Conservation (phyloP, 2,329 filamentous ascomycete genomes). For the Dothistroma septosporum region DNA sequence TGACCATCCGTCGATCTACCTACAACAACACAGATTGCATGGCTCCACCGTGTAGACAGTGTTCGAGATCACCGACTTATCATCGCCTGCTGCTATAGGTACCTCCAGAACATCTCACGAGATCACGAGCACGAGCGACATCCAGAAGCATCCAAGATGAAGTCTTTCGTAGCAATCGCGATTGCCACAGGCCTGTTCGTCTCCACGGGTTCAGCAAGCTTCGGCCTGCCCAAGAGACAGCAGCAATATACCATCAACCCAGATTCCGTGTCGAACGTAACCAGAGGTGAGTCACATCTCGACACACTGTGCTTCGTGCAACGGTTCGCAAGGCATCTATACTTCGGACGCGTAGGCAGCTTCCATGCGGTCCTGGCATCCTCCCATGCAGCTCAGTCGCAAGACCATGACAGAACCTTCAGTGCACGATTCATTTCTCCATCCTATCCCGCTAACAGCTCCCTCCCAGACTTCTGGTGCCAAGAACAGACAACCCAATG, state of each 20-base stretch:
- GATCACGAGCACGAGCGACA: conserved; percentile 7
- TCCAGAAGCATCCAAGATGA: conserved; percentile 36
- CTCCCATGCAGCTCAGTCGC: background rate
- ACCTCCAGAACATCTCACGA: conserved; percentile 5
- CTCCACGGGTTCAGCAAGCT: conserved; percentile 48
- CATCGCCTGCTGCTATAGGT: background rate
- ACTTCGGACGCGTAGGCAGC: background rate
- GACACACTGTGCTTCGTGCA: background rate
- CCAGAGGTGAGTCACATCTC: conserved; percentile 14
- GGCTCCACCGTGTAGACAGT: background rate
- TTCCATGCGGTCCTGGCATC: background rate
- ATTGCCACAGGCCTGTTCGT: conserved; percentile 48
- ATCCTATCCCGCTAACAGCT: conserved; percentile 15
- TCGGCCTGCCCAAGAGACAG: conserved; percentile 57
- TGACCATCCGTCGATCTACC: background rate
- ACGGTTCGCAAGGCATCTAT: background rate
- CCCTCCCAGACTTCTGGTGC: conserved; percentile 56
- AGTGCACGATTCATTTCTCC: background rate
- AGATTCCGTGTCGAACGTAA: conserved; percentile 49
- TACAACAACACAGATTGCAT: background rate
- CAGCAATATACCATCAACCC: conserved; percentile 61
- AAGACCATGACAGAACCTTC: too few relatives aligned
- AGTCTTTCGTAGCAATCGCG: conserved; percentile 49
- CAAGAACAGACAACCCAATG: conserved; percentile 58
- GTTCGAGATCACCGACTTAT: background rate